Conservation (phyloP, 805 yeast species). For the Tetrapisispora arboricola region DNA sequence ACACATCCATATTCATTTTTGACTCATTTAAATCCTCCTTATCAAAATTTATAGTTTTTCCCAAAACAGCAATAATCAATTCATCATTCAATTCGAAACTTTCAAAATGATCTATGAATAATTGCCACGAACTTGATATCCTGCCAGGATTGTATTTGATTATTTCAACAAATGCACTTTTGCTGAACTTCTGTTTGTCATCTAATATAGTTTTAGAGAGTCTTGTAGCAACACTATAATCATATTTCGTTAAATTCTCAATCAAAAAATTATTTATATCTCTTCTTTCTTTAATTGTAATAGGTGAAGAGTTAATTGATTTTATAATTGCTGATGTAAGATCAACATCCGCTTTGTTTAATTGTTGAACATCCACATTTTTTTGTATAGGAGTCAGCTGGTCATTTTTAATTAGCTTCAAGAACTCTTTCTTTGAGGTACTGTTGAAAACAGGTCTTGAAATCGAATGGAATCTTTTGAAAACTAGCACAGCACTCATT, state of each 20-base stretch:
- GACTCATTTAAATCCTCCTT: conserved; percentile 29
- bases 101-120: conserved; percentile 27
- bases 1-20: conserved; percentile 11
- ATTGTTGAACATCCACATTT: conserved; percentile 4
- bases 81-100: conserved; percentile 11
- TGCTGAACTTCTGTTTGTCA: conserved; percentile 14
- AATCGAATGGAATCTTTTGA: conserved; percentile 6
- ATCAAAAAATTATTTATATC: conserved; percentile 22
- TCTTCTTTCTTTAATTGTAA: conserved; percentile 9
- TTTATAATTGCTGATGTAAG: conserved; percentile 13
- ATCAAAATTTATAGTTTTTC: conserved; percentile 34
- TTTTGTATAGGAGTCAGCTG: conserved; percentile 12
- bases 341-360: conserved; percentile 14
- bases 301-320: conserved; percentile 4
- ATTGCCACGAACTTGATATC: conserved; percentile 40
- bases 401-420: not conserved
- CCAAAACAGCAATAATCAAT: conserved; percentile 21
- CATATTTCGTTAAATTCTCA: conserved; percentile 22
- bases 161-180: conserved; percentile 25
- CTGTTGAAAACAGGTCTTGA: conserved; percentile 4
- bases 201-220: conserved; percentile 22
- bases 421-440: conserved; percentile 9
- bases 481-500: conserved; percentile 6
- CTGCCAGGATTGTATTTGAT: conserved; percentile 43
- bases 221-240: conserved; percentile 25